Percentiles rank a stretch among this genome's conserved stretches.
Evolutionary conservation across 148 eudicot species (phyloP).

Genomic region (Dianthus caryophyllus): DNA sequence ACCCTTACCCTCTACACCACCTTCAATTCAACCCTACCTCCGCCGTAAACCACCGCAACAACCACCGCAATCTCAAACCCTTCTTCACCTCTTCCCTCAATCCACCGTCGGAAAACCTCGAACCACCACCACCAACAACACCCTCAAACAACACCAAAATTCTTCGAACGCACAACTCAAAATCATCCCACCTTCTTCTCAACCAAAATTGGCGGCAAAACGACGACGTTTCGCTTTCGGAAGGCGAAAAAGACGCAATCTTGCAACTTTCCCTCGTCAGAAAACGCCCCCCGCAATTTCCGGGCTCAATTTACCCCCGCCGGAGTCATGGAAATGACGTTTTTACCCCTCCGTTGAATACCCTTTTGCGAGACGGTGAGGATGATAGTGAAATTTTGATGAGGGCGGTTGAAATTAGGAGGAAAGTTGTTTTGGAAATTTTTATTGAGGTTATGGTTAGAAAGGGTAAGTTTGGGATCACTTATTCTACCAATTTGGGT

Average conservation of each 20-base stretch:
- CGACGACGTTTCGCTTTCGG: slow-evolving; percentile 18
- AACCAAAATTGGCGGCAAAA: slow-evolving; percentile 15
- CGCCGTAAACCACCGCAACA: slow-evolving; percentile 22
- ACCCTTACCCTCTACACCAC: not conserved
- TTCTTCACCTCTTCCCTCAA: slow-evolving; percentile 17
- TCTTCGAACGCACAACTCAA: slow-evolving; percentile 64
- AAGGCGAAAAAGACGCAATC: slow-evolving; percentile 41
- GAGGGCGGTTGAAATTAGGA: slow-evolving; percentile 73
- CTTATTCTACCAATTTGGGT: slow-evolving; percentile 60
- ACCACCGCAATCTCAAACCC: slow-evolving; percentile 20
- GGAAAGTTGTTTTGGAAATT: slow-evolving; percentile 64
- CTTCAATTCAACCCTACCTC: slow-evolving; percentile 22
- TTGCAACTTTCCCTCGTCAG: slow-evolving; percentile 48
- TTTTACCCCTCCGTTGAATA: slow-evolving; percentile 38
- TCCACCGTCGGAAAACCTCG: slow-evolving; percentile 19
- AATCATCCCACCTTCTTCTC: slow-evolving; percentile 49
- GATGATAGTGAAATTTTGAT: slow-evolving; percentile 46
- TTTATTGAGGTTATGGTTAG: slow-evolving; percentile 56
- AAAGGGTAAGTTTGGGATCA: slow-evolving; percentile 87
- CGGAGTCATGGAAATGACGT: slow-evolving; percentile 30
- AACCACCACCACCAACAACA: slow-evolving; percentile 15
- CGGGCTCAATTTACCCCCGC: slow-evolving; percentile 64
- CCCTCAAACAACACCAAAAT: slow-evolving; percentile 6
- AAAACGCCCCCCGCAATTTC: slow-evolving; percentile 65
- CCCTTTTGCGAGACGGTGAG: slow-evolving; percentile 29